Evolutionary conservation across 352 stramenopile genomes (phyloP).

Genomic region (Phytophthora europaea): DNA sequence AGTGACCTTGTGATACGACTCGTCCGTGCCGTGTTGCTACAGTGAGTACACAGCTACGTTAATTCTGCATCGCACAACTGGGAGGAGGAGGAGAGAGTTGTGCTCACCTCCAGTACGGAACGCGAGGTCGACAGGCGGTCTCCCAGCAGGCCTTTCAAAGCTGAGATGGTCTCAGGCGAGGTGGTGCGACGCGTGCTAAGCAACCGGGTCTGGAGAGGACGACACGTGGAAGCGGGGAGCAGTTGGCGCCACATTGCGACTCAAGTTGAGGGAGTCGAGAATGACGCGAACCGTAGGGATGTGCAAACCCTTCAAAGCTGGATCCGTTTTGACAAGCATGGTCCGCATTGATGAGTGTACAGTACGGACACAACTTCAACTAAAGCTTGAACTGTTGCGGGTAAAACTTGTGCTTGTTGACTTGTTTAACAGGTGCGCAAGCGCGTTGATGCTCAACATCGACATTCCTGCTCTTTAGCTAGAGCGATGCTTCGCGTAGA

Average conservation of each 20-base stretch:
- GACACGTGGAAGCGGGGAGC: slow-evolving; percentile 7
- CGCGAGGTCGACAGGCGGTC: slow-evolving; percentile 72
- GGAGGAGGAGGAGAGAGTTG: neutral
- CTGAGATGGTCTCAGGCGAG: slow-evolving; percentile 57
- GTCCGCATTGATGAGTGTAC: neutral
- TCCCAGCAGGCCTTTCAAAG: slow-evolving; percentile 66
- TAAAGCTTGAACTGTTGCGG: neutral
- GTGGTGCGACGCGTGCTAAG: slow-evolving; percentile 48
- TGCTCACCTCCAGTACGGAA: slow-evolving; percentile 66
- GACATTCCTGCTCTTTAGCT: neutral
- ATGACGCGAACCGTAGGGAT: slow-evolving; percentile 11
- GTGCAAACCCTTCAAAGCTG: slow-evolving; percentile 1
- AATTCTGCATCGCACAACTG: neutral
- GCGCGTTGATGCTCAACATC: neutral
- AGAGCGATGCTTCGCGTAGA: slow-evolving; percentile 47
- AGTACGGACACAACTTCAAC: neutral
- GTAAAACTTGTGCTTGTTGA: too few species aligned
- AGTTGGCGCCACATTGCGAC: slow-evolving; percentile 35
- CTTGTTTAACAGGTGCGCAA: neutral
- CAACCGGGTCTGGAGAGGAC: slow-evolving; percentile 10
- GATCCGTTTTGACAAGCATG: neutral
- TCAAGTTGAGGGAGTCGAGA: slow-evolving; percentile 15
- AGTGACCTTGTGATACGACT: slow-evolving; percentile 90
- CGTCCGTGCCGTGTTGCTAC: slow-evolving; percentile 88
- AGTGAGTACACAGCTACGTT: neutral